These are phyloP conservation scores for Melastoma malabathricum DNA, from an alignment of 345 rosid genomes.

Conservation along the genomic window DNA sequence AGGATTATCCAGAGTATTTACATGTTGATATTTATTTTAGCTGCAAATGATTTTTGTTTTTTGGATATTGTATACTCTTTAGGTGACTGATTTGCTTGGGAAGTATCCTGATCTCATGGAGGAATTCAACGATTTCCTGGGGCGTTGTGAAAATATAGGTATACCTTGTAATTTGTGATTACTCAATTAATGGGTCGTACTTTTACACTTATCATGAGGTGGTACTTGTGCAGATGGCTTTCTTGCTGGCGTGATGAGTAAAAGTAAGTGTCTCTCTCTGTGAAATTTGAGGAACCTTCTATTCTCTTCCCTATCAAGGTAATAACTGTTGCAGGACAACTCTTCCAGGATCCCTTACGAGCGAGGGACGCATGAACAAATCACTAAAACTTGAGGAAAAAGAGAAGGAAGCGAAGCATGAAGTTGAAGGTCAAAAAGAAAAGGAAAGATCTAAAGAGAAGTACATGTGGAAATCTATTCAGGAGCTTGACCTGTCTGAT, in stretches of 20 bases:
- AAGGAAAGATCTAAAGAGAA: slow-evolving; percentile 68
- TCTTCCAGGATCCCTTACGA: slow-evolving; percentile 49
- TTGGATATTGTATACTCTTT: slow-evolving; percentile 9
- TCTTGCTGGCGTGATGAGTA: slow-evolving; percentile 85
- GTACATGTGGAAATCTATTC: slow-evolving; percentile 77
- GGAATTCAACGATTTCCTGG: slow-evolving; percentile 79
- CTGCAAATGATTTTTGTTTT: not conserved
- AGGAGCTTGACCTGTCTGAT: slow-evolving; percentile 92
- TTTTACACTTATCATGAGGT: slow-evolving; percentile 5
- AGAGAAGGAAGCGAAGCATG: slow-evolving; percentile 59
- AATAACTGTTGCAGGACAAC: slow-evolving; percentile 4
- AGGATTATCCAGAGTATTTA: no score
- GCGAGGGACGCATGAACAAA: slow-evolving; percentile 45
- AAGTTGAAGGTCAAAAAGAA: slow-evolving; percentile 54
- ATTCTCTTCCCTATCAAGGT: not conserved
- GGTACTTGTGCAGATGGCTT: slow-evolving; percentile 66
- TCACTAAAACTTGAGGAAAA: slow-evolving; percentile 53
- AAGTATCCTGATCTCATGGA: slow-evolving; percentile 89
- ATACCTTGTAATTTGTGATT: slow-evolving; percentile 13
- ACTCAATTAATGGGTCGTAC: slow-evolving; percentile 8
- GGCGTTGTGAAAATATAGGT: slow-evolving; percentile 86
- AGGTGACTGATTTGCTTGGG: slow-evolving; percentile 89
- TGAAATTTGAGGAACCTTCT: slow-evolving; percentile 3
- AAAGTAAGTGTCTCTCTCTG: slow-evolving; percentile 44
- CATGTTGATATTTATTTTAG: no score